Percentiles rank a stretch among this genome's conserved stretches.
Evolutionary conservation across 306 rosid species (phyloP).

Genomic region (Ziziphus jujuba): DNA sequence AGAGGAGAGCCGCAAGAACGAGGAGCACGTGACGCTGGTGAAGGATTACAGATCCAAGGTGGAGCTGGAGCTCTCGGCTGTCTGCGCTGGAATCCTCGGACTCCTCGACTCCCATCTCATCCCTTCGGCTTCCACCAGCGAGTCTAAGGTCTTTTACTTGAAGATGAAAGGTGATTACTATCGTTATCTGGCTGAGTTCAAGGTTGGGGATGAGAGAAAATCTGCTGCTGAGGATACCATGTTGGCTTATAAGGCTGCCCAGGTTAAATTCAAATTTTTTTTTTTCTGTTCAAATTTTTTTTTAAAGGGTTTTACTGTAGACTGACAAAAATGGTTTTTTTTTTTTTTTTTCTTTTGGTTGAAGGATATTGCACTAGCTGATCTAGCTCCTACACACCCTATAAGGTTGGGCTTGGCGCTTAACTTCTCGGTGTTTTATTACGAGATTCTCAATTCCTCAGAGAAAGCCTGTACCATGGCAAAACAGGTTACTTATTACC

Average conservation of each 20-base stretch:
- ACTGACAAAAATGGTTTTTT: neutral
- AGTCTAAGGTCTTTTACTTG: slow-evolving; percentile 44
- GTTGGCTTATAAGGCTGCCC: slow-evolving; percentile 43
- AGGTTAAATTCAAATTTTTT: slow-evolving; percentile 19
- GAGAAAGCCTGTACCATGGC: slow-evolving; percentile 50
- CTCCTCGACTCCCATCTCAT: slow-evolving; percentile 35
- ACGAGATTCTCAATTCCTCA: slow-evolving; percentile 44
- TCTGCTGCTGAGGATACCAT: slow-evolving; percentile 44
- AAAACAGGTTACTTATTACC: slow-evolving; percentile 30
- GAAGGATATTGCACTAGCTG: slow-evolving; percentile 43
- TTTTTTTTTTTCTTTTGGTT: neutral
- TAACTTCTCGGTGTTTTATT: slow-evolving; percentile 47
- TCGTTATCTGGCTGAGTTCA: slow-evolving; percentile 42
- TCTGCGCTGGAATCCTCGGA: slow-evolving; percentile 39
- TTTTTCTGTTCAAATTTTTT: no score
- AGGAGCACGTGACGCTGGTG: slow-evolving; percentile 40
- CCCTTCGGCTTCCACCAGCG: slow-evolving; percentile 37
- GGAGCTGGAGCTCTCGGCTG: slow-evolving; percentile 34
- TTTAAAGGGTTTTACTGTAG: neutral
- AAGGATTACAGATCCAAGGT: slow-evolving; percentile 43
- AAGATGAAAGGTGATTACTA: slow-evolving; percentile 47
- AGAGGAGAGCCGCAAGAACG: slow-evolving; percentile 48
- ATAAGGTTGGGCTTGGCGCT: slow-evolving; percentile 46
- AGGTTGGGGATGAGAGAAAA: slow-evolving; percentile 41
- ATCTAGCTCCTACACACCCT: slow-evolving; percentile 44